Conservation (phyloP, 495 filamentous ascomycete species). For the Hypoxylon lienhwacheense region DNA sequence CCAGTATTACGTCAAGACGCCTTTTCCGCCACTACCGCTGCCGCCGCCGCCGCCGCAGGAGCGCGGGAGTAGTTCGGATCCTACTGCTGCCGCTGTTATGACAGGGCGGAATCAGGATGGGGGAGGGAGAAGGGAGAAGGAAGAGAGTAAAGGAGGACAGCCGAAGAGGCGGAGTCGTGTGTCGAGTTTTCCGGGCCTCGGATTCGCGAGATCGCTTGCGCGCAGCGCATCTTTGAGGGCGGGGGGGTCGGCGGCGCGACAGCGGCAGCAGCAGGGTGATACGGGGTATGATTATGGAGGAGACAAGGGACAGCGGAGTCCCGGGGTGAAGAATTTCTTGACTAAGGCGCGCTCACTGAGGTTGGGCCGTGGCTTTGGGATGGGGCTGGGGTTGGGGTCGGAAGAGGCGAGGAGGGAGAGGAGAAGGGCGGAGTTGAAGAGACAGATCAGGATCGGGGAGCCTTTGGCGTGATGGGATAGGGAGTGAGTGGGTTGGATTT, state of each 20-base stretch:
- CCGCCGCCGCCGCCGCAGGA: background rate
- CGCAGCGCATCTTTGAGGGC: background rate
- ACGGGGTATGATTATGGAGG: background rate
- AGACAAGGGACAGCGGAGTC: slow-evolving; percentile 2
- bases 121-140: background rate
- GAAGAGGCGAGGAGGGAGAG: slow-evolving; percentile 33
- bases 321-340: slow-evolving; percentile 27
- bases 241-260: background rate
- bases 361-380: slow-evolving; percentile 7
- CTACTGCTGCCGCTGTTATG: background rate
- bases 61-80: background rate
- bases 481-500: no score
- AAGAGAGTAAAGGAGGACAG: background rate
- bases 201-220: slow-evolving; percentile 1
- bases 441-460: slow-evolving; percentile 22
- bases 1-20: slow-evolving; percentile 31
- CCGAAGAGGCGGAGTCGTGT: slow-evolving; percentile 14
- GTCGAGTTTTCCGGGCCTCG: slow-evolving; percentile 11
- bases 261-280: background rate
- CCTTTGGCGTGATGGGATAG: background rate
- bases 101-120: background rate
- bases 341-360: slow-evolving; percentile 29
- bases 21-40: slow-evolving; percentile 12
- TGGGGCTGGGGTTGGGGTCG: slow-evolving; percentile 17
- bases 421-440: slow-evolving; percentile 28